Percentiles rank a stretch among this genome's conserved stretches.
Evolutionary conservation across 768 basidiomycete species (phyloP).

Genomic region (Coprinellus aureogranulatus): DNA sequence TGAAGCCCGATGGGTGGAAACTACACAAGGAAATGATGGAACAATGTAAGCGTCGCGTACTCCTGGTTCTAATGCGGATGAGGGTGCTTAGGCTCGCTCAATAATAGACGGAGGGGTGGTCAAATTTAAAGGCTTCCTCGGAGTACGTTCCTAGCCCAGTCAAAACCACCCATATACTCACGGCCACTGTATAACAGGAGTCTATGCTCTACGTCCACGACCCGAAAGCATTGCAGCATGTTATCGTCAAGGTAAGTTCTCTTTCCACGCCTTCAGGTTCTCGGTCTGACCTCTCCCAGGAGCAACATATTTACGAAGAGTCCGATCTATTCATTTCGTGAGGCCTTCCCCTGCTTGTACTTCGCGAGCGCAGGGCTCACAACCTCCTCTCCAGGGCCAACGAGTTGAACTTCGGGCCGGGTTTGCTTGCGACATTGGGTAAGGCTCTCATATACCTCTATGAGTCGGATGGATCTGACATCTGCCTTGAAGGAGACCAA

Average conservation of each 20-base stretch:
- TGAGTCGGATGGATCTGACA: neutral
- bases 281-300: constrained; percentile 18
- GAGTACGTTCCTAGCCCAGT: constrained; percentile 23
- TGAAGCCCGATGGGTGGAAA: no score
- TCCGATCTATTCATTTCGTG: constrained; percentile 23
- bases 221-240: constrained; percentile 43
- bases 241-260: constrained; percentile 39
- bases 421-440: constrained; percentile 23
- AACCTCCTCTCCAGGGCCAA: constrained; percentile 13
- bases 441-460: neutral
- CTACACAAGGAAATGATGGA: no score
- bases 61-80: no score
- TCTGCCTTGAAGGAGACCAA: constrained; percentile 26
- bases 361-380: no score
- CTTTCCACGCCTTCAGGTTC: neutral
- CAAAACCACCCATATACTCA: neutral
- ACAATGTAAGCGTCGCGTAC: no score
- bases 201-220: constrained; percentile 25
- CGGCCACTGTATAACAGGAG: constrained; percentile 1
- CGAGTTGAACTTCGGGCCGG: constrained; percentile 20
- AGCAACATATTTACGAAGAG: constrained; percentile 30
- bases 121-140: constrained; percentile 31
- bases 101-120: constrained; percentile 34
- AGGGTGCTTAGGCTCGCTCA: neutral
- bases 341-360: neutral